These are phyloP conservation scores for Albatrellus ellisii DNA, from an alignment of 768 basidiomycete genomes.

Conservation along the genomic window DNA sequence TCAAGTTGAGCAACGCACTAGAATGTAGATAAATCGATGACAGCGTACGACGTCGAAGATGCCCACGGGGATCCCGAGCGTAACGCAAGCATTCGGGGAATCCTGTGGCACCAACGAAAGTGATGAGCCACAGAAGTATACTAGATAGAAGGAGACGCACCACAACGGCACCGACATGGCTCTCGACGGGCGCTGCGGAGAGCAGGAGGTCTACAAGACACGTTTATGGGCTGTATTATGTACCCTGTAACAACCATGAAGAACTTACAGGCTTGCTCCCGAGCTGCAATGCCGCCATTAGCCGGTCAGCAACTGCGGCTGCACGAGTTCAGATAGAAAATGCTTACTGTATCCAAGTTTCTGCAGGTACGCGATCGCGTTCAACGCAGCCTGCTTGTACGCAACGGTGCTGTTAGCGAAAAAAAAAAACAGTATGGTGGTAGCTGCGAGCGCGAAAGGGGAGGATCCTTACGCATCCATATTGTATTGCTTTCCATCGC, in stretches of 20 bases:
- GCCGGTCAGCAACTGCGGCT: neutral
- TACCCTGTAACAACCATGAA: neutral
- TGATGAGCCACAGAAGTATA: neutral
- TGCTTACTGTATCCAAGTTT: conserved; percentile 64
- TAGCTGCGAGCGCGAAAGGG: neutral
- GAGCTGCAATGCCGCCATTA: conserved; percentile 29
- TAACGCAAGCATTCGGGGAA: conserved; percentile 70
- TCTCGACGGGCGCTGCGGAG: conserved; percentile 57
- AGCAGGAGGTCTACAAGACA: conserved; percentile 41
- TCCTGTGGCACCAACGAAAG: conserved; percentile 27
- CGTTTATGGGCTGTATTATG: neutral
- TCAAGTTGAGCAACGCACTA: neutral
- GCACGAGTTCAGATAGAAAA: neutral
- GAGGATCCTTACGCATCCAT: conserved; percentile 51
- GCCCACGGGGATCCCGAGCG: conserved; percentile 58
- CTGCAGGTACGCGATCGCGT: conserved; percentile 59
- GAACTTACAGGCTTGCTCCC: conserved; percentile 58
- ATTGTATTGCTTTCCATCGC: conserved; percentile 61
- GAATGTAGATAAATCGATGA: neutral
- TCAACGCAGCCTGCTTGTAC: conserved; percentile 70
- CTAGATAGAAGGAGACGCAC: conserved; percentile 25
- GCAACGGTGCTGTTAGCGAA: conserved; percentile 43
- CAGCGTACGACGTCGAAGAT: conserved; percentile 60
- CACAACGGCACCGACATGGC: conserved; percentile 57
- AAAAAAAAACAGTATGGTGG: neutral